Evolutionary conservation across 805 yeast species (phyloP), one percentile per base, ranked within the genome.

Genomic region (Candida sphagnicola): DNA sequence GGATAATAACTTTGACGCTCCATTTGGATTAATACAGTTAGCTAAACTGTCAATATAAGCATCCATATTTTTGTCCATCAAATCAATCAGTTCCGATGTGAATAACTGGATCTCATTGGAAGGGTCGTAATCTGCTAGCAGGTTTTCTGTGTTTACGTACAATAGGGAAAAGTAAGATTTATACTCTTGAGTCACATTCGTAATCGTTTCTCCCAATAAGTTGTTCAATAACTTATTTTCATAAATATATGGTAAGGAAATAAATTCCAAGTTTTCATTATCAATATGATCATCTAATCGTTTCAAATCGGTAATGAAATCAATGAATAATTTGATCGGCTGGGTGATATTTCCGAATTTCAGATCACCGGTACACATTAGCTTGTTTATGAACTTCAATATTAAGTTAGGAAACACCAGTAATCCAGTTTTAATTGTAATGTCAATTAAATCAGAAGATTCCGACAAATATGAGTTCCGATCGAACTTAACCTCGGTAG

Each of bases 11-110:
- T 21, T 35, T 1, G 35, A 21, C 1, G 41, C 25, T 13, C 26
- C 34, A 13, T 23, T 18, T 3, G 42, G 19, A 8, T 34, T 21
- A 3, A 26, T 18, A 8, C 14, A 19, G n/a, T 43, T 38, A 2
- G 47, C 35, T 0, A 52, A 30, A 11, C 36, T 31, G 11, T 46
- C 42, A 21, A 65, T 54, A 39, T 67, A 67, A 8, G 39, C 28
- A 14, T 54, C 55, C 34, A 63, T 44, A 38, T 63, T 56, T 8
- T 40, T 39, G 26, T 62, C 65, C 37, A 65, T 58, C 16, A 57
- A 35, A 3, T 43, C 48, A 3, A 55, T 46, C 28, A 60, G 39
- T 11, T 53, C 52, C 4, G 39, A 32, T 0, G 62, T 44, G 41
- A 57, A 56, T 10, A 52, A 38, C 30, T 33, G 34, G 6, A 24